Percentiles rank a stretch among this genome's conserved stretches.
Evolutionary conservation across 2,329 filamentous ascomycete species (phyloP).

Genomic region (Exophiala dermatitidis): DNA sequence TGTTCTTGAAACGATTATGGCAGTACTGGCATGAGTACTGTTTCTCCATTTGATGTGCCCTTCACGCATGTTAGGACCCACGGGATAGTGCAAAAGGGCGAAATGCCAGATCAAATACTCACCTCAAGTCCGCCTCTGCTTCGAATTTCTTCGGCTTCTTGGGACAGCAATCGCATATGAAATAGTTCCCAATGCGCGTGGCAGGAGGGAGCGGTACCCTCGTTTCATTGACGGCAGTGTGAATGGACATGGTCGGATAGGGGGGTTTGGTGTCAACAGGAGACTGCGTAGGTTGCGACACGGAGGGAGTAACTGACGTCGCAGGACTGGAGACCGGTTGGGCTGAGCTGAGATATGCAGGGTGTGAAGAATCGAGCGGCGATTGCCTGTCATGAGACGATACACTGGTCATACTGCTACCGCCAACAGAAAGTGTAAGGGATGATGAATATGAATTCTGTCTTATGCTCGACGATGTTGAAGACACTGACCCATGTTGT

Average conservation of each 20-base stretch:
- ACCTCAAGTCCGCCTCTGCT: constrained; percentile 75
- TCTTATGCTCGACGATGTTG: constrained; percentile 56
- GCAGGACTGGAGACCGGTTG: constrained; percentile 35
- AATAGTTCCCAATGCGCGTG: constrained; percentile 50
- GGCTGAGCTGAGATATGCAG: constrained; percentile 44
- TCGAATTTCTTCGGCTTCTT: constrained; percentile 97
- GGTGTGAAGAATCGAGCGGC: constrained; percentile 52
- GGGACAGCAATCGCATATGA: constrained; percentile 87
- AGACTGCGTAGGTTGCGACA: constrained; percentile 28
- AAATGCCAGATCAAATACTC: constrained; percentile 35
- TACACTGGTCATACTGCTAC: constrained; percentile 60
- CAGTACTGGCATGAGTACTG: constrained; percentile 92
- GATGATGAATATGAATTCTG: constrained; percentile 59
- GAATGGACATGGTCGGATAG: constrained; percentile 44
- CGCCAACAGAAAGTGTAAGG: constrained; percentile 49
- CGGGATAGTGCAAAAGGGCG: neutral
- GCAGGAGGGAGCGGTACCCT: constrained; percentile 31
- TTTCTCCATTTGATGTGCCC: constrained; percentile 85
- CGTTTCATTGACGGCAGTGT: constrained; percentile 30
- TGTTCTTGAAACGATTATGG: constrained; percentile 95
- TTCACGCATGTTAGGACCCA: constrained; percentile 34
- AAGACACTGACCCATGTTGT: constrained; percentile 54
- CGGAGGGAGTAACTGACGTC: constrained; percentile 31
- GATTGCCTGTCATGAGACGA: constrained; percentile 56
- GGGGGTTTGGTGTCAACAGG: constrained; percentile 27